Evolutionary conservation across 2,329 filamentous ascomycete species (phyloP).

Genomic region (Neophaeococcomyces mojaviensis): DNA sequence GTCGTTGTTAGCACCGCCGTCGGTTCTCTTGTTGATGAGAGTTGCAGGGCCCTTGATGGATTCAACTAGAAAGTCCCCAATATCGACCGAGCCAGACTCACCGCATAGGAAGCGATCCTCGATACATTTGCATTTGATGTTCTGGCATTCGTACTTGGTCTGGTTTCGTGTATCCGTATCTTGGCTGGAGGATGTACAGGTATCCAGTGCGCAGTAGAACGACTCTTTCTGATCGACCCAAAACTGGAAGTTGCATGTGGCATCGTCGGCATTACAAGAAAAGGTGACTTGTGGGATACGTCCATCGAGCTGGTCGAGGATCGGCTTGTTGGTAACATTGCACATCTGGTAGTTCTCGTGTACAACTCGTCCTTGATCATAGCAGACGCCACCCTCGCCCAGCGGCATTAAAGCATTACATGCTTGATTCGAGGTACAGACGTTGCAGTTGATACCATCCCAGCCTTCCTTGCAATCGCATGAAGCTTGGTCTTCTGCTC

Average conservation of each 20-base stretch:
- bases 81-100: slow-evolving; percentile 81
- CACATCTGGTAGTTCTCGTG: slow-evolving; percentile 97
- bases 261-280: slow-evolving; percentile 67
- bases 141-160: slow-evolving; percentile 76
- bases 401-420: slow-evolving; percentile 85
- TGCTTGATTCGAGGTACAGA: slow-evolving; percentile 74
- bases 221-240: slow-evolving; percentile 93
- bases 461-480: slow-evolving; percentile 91
- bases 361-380: slow-evolving; percentile 80
- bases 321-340: slow-evolving; percentile 93
- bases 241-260: slow-evolving; percentile 92
- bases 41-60: slow-evolving; percentile 79
- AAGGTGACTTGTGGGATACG: slow-evolving; percentile 92
- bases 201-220: slow-evolving; percentile 86
- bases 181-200: slow-evolving; percentile 66
- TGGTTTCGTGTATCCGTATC: slow-evolving; percentile 65
- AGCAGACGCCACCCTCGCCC: slow-evolving; percentile 77
- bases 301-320: slow-evolving; percentile 74
- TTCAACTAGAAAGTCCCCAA: slow-evolving; percentile 77
- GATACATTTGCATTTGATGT: slow-evolving; percentile 80
- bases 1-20: slow-evolving; percentile 51
- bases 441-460: slow-evolving; percentile 96
- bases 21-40: slow-evolving; percentile 61
- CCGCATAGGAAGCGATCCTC: slow-evolving; percentile 90
- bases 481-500: slow-evolving; percentile 43